Base-by-base conservation (phyloP, 2,329 filamentous ascomycete species). In the Fusarium tricinctum region DNA sequence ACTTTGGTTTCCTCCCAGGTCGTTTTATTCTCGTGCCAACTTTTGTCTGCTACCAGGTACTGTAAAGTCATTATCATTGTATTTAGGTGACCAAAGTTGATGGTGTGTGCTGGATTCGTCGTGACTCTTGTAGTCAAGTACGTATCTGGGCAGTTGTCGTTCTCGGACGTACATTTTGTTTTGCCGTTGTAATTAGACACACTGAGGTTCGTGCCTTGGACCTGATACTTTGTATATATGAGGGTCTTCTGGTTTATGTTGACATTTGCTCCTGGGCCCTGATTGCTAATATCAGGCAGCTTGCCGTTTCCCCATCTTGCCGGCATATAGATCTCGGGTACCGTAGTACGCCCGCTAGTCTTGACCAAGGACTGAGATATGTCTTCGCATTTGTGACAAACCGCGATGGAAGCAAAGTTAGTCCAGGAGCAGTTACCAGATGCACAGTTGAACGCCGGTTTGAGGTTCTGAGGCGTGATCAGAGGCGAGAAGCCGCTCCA, bases 381-480 rank as follows among this genome's bases (percentile, higher is more conserved):
- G 6, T 66, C 58, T 0, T 15, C 5, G 8, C 63, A 68, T 14
- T 39, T 54, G 2, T 49, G 63, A 6, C 65, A 68, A 0, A 63
- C 6, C 0, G 66, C 66, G 1, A 70, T 44, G 0, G 66, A 67
- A 2, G 50, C 2, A 12, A 60, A 67, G 7, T 12, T 14, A 7
- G 26, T 1, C 66, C 63, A 70, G 0, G 68, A 54, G 22, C 66
- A 70, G 8, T 70, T 69, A 2, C 63, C 63, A 0, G 58, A 43
- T 3, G 53, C 22, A 19, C 68, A 70, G 1, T 14, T 6, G 43
- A 62, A 69, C 0, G 40, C 44, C 2, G 68, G 66, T n/a, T 4
- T 40, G 2, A 54, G 35, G 7, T 51, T 57, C 2, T 49, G 13
- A 1, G 10, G 13, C 2, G 15, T 26, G 10, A 33, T 35, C 4